Percentiles rank a stretch among this genome's conserved stretches.
Evolutionary conservation across 2,329 filamentous ascomycete genomes (phyloP).

Genomic region (Colletotrichum lindemuthianum): DNA sequence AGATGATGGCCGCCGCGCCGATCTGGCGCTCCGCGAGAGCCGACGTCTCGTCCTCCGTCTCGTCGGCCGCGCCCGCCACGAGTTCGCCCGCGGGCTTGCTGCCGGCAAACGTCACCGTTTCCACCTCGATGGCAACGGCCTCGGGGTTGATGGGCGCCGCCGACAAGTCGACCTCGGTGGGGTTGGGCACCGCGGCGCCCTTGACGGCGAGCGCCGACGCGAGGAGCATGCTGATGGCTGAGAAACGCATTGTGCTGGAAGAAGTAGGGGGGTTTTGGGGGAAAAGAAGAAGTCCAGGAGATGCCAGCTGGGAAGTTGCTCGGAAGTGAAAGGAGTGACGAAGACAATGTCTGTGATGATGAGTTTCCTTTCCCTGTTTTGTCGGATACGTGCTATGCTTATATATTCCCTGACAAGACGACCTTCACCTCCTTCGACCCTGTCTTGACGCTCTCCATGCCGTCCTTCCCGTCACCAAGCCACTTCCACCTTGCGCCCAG

Average conservation of each 20-base stretch:
- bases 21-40: neutral
- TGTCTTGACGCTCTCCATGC: no score
- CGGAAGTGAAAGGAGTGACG: neutral
- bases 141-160: slow-evolving; percentile 11
- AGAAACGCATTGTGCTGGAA: slow-evolving; percentile 14
- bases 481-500: no score
- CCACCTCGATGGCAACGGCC: neutral
- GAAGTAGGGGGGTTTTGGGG: neutral
- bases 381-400: no score
- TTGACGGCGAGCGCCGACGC: slow-evolving; percentile 21
- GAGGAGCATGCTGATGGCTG: slow-evolving; percentile 2
- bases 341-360: neutral
- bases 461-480: no score
- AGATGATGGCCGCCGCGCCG: neutral
- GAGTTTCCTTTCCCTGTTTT: neutral
- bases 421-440: no score
- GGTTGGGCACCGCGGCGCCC: neutral
- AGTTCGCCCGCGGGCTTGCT: slow-evolving; percentile 6
- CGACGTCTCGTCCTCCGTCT: neutral
- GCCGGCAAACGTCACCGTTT: slow-evolving; percentile 3
- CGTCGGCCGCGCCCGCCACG: neutral
- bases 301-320: neutral
- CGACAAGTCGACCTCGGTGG: neutral
- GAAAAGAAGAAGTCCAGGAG: neutral
- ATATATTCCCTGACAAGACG: no score